These are phyloP conservation scores for Dictyostelium discoideum DNA, from an alignment of 78 protist species.

Conservation along the genomic window dicty_2.7 NC_007089.4:5563501-5564000, in stretches of 20 bases:
- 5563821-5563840: conserved; percentile 31
- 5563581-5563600: conserved; percentile 90
- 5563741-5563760: conserved; percentile 7
- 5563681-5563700: conserved; percentile 62
- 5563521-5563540: conserved; percentile 87
- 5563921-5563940: too few relatives aligned
- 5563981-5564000: too few relatives aligned
- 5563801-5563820: conserved; percentile 77
- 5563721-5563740: conserved; percentile 34
- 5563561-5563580: conserved; percentile 74
- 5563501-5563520: conserved; percentile 71
- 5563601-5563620: conserved; percentile 86
- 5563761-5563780: conserved; percentile 91
- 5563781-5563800: conserved; percentile 85
- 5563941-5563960: too few relatives aligned
- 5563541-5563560: conserved; percentile 92
- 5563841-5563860: conserved; percentile 31
- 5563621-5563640: conserved; percentile 91
- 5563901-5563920: too few relatives aligned
- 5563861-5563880: not conserved
- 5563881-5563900: not conserved
- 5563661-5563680: conserved; percentile 74
- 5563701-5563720: conserved; percentile 46
- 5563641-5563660: conserved; percentile 43
- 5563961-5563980: too few relatives aligned